Conservation (phyloP, 345 rosid species). For the Arabidopsis suecica region DNA sequence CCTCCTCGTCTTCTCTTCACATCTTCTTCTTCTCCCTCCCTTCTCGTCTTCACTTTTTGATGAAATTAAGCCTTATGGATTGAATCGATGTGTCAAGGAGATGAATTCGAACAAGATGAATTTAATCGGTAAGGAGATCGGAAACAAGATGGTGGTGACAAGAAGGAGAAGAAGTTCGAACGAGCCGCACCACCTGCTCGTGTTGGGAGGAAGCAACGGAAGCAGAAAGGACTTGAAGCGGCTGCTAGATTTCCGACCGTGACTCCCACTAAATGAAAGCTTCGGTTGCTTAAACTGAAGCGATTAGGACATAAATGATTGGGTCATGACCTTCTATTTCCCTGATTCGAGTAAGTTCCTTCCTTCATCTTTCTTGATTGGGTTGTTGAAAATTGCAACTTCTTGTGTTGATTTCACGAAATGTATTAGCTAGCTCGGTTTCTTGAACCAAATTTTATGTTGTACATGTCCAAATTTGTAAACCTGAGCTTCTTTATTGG, state of each 20-base stretch:
- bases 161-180: constrained; percentile 92
- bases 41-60: too few relatives aligned
- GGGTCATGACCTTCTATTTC: constrained; percentile 67
- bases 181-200: constrained; percentile 91
- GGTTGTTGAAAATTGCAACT: not conserved
- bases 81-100: too few relatives aligned
- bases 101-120: too few relatives aligned
- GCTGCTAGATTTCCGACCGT: constrained; percentile 88
- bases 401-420: not conserved
- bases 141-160: constrained; percentile 70
- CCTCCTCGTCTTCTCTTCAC: too few relatives aligned
- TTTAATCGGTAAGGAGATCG: constrained; percentile 77
- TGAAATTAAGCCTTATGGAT: too few relatives aligned
- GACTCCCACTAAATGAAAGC: constrained; percentile 88
- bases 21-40: too few relatives aligned
- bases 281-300: constrained; percentile 77
- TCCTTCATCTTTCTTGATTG: constrained; percentile 5
- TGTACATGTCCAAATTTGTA: not conserved
- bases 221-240: constrained; percentile 88
- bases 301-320: constrained; percentile 60
- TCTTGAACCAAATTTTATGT: constrained; percentile 13
- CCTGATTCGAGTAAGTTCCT: constrained; percentile 75
- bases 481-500: not conserved
- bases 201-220: constrained; percentile 86
- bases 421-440: not conserved